Evolutionary conservation across 768 basidiomycete genomes (phyloP).

Genomic region (Kwoniella sp.): DNA sequence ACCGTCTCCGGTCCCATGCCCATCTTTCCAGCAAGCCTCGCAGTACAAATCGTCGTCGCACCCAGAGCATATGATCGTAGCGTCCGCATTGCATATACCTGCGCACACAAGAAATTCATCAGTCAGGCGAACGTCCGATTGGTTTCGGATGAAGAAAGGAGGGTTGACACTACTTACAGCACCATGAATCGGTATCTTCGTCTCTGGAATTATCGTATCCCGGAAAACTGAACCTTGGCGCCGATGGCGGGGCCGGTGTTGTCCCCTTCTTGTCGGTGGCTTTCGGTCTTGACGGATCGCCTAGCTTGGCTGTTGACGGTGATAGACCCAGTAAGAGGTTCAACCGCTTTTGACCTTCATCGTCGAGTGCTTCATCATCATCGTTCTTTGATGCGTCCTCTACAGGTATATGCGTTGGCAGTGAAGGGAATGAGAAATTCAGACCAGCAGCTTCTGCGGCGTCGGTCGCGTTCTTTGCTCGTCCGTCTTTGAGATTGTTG

Average conservation of each 20-base stretch:
- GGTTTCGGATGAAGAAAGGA: too few relatives aligned
- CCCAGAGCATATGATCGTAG: constrained; percentile 38
- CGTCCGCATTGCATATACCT: constrained; percentile 51
- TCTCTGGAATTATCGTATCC: constrained; percentile 40
- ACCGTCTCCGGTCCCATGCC: constrained; percentile 34
- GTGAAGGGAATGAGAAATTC: constrained; percentile 27
- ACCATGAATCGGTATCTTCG: constrained; percentile 47
- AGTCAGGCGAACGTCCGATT: too few relatives aligned
- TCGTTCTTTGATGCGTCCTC: constrained; percentile 13
- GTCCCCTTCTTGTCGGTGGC: neutral
- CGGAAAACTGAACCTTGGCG: constrained; percentile 33
- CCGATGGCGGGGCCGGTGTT: neutral
- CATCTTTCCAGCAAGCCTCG: constrained; percentile 43
- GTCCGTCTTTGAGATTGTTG: too few relatives aligned
- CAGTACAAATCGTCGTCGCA: constrained; percentile 50
- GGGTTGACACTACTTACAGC: constrained; percentile 35
- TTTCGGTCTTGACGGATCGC: neutral
- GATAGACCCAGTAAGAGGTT: constrained; percentile 35
- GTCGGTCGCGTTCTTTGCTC: neutral
- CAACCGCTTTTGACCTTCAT: constrained; percentile 27
- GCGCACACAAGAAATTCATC: neutral
- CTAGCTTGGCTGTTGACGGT: constrained; percentile 22
- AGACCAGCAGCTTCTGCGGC: constrained; percentile 11
- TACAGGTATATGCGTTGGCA: constrained; percentile 31
- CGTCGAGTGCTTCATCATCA: constrained; percentile 18